Base-by-base conservation (phyloP, 2,329 filamentous ascomycete genomes). In the Ophiostoma perfectum region DNA sequence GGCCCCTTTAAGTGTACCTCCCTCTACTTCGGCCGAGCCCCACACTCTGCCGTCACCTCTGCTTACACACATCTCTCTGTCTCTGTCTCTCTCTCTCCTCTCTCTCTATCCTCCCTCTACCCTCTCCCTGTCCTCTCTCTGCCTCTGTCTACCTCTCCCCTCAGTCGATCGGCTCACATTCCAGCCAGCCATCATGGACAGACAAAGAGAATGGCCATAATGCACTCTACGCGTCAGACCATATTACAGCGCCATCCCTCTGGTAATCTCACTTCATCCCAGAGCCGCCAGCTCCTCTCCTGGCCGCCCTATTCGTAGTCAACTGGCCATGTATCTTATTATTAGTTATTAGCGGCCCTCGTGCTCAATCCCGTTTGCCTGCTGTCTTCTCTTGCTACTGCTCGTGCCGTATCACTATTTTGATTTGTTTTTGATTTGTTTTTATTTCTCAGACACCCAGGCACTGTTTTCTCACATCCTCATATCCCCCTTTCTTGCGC, bases 401-500 rank as follows among this genome's bases (percentile, higher is more conserved):
- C 36, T 60, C 14, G 16, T 12, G 16, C 12, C 6, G 27, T 27
- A 27, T 27, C 27, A 27, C 27, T 27, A 27, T 60, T 8, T 5
- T 60, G 55, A 39, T 60, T 60, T 60, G 38, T 60, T 60, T 38
- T 60, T 7, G 16, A 39, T 38, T n/a, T 36, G 16, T 39, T 60
- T 8, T 60, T 39, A 16, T 3, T 60, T 27, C 27, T 27, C 27
- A 27, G 27, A 27, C 27, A 27, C 49, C 18, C 18, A 55, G 49
- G 18, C 49, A 45, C 42, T 12, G 14, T 12, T 45, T 45, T 52
- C 5, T 52, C 12, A 60, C 36, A 39, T 60, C 55, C 36, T 60
- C 55, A 60, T 60, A 60, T 55, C 49, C 49, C 49, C 49, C 49
- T 55, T 36, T 55, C 49, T 55, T 55, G 27, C 49, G 8, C 49